phyloP scores from a whole-genome alignment of 495 filamentous ascomycete genomes.

The Penicillium malachiteum region DNA sequence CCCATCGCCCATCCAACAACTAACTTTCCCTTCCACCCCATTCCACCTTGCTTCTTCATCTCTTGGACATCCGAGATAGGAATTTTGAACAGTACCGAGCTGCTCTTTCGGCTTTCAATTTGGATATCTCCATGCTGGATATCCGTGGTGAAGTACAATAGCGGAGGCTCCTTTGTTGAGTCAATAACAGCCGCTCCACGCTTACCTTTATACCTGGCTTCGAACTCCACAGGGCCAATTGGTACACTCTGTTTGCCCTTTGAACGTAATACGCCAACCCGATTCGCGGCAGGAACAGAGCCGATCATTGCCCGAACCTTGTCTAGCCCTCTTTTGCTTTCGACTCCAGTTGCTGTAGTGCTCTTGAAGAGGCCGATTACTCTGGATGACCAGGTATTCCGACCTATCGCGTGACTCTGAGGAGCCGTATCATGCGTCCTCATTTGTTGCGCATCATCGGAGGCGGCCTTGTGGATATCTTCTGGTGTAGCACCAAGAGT shows the following conservation, averaged over 20 bases:
- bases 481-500: conserved; percentile 43
- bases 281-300: conserved; percentile 61
- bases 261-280: conserved; percentile 63
- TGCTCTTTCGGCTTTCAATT: conserved; percentile 41
- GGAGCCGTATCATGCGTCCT: neutral
- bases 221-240: conserved; percentile 71
- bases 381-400: conserved; percentile 46
- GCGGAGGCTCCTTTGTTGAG: conserved; percentile 39
- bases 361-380: conserved; percentile 67
- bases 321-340: conserved; percentile 68
- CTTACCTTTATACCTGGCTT: conserved; percentile 66
- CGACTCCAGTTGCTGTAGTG: conserved; percentile 63
- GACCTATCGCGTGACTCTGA: conserved; percentile 7
- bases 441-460: conserved; percentile 2
- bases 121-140: conserved; percentile 20
- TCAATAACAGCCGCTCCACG: conserved; percentile 72
- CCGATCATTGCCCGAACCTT: conserved; percentile 63
- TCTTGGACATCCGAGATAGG: conserved; percentile 62
- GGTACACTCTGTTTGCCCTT: conserved; percentile 37
- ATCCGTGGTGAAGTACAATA: conserved; percentile 48
- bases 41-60: conserved; percentile 77
- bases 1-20: conserved; percentile 80
- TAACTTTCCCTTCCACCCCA: conserved; percentile 87
- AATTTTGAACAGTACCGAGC: conserved; percentile 44
- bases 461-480: conserved; percentile 51